Conservation (phyloP, 176 grass and related monocot genomes). For the Neostapfia colusana region DNA sequence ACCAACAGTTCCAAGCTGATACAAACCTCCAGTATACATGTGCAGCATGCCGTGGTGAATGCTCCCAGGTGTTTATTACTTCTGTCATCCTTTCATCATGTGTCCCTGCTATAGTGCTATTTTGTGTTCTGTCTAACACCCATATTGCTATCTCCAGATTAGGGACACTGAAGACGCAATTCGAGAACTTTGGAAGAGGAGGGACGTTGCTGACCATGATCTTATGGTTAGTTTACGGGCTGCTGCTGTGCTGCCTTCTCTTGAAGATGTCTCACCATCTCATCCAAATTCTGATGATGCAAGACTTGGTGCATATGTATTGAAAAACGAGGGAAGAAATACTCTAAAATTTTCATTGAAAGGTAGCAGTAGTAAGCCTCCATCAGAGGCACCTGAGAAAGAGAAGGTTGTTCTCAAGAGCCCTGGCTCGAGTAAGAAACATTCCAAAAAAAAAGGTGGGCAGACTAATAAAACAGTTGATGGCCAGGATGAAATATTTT, state of each 20-base stretch:
- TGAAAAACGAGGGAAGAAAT: conserved; percentile 77
- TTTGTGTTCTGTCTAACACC: conserved; percentile 18
- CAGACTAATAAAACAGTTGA: conserved; percentile 46
- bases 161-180: conserved; percentile 92
- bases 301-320: conserved; percentile 52
- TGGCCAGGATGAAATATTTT: conserved; percentile 55
- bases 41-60: conserved; percentile 90
- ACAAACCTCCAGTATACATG: conserved; percentile 89
- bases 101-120: conserved; percentile 12
- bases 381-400: conserved; percentile 53
- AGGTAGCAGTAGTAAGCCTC: conserved; percentile 63
- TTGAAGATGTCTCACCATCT: conserved; percentile 51
- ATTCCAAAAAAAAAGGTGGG: conserved; percentile 65
- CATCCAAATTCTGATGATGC: conserved; percentile 69
- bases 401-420: conserved; percentile 53
- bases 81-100: conserved; percentile 20
- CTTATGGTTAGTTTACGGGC: conserved; percentile 76
- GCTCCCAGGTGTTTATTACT: conserved; percentile 73
- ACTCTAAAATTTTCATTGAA: conserved; percentile 89
- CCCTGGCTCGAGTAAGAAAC: conserved; percentile 61
- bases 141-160: conserved; percentile 56
- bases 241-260: conserved; percentile 78
- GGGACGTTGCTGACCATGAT: conserved; percentile 67
- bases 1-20: conserved; percentile 88
- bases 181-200: conserved; percentile 89